Percentiles rank a stretch among this genome's conserved stretches.
These are phyloP conservation scores for Apiotrichum veenhuisii DNA, from an alignment of 1,284 basidiomycete species.

Conservation along the genomic window DNA sequence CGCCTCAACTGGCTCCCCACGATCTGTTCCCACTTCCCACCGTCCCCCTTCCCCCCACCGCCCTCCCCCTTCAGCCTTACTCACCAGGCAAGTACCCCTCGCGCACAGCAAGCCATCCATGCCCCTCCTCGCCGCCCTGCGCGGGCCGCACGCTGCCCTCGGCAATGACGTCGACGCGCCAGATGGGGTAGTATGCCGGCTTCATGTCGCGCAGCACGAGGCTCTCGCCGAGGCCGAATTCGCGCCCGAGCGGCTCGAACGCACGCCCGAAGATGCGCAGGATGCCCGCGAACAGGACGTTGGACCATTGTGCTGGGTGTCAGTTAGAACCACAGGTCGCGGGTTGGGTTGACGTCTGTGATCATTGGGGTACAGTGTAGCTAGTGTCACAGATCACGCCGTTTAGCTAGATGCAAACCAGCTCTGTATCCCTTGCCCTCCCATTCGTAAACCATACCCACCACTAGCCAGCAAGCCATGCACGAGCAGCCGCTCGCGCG, in stretches of 20 bases:
- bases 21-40: no score
- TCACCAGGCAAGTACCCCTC: conserved; percentile 41
- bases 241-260: conserved; percentile 23
- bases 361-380: no score
- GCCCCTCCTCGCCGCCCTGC: conserved; percentile 12
- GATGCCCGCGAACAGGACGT: conserved; percentile 27
- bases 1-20: no score
- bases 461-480: conserved; percentile 27
- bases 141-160: conserved; percentile 26
- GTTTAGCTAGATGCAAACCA: no score
- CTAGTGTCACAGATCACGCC: no score
- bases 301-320: conserved; percentile 20
- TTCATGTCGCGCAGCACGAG: conserved; percentile 33
- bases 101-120: conserved; percentile 25
- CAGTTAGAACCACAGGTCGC: no score
- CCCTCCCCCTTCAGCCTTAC: conserved; percentile 1
- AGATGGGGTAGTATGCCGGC: conserved; percentile 41
- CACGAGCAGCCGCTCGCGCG: conserved; percentile 21
- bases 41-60: no score
- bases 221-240: conserved; percentile 32
- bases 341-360: no score
- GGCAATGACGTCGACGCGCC: conserved; percentile 36
- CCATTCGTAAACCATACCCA: no score
- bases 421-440: no score
- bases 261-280: conserved; percentile 35